phyloP scores from a whole-genome alignment of 306 rosid genomes.

The Cucurbita ficifolia region DNA sequence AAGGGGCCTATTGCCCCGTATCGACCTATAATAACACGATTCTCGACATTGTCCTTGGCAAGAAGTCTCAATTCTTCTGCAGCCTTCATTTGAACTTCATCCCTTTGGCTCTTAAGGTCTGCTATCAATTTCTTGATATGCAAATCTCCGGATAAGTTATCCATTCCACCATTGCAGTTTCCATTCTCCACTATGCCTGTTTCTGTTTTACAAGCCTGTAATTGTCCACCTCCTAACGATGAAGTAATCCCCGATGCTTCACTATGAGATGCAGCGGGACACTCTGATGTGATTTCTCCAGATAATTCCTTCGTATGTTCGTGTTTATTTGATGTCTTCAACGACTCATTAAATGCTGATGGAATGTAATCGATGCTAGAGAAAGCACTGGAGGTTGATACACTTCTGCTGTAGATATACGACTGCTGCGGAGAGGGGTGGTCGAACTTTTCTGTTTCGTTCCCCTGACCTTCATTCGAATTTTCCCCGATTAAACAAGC shows the following conservation, averaged over 20 bases:
- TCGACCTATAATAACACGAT: slow-evolving; percentile 55
- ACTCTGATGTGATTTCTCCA: slow-evolving; percentile 41
- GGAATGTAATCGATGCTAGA: slow-evolving; percentile 49
- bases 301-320: slow-evolving; percentile 26
- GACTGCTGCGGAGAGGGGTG: slow-evolving; percentile 48
- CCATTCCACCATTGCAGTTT: slow-evolving; percentile 19
- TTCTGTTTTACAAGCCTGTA: slow-evolving; percentile 21
- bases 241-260: slow-evolving; percentile 25
- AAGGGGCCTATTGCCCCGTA: slow-evolving; percentile 53
- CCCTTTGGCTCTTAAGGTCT: slow-evolving; percentile 49
- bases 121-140: slow-evolving; percentile 53
- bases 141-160: slow-evolving; percentile 27
- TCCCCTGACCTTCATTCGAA: slow-evolving; percentile 23
- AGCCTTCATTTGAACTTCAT: slow-evolving; percentile 48
- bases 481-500: slow-evolving; percentile 26
- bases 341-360: slow-evolving; percentile 32
- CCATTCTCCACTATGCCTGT: slow-evolving; percentile 23
- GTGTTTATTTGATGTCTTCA: slow-evolving; percentile 25
- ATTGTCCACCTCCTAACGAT: slow-evolving; percentile 25
- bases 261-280: slow-evolving; percentile 18
- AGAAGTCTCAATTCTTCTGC: slow-evolving; percentile 82
- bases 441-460: slow-evolving; percentile 30
- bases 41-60: slow-evolving; percentile 63
- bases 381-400: slow-evolving; percentile 59
- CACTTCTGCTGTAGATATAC: slow-evolving; percentile 55